Evolutionary conservation across 768 basidiomycete species (phyloP).

Genomic region (Candolleomyces efflorescens): DNA sequence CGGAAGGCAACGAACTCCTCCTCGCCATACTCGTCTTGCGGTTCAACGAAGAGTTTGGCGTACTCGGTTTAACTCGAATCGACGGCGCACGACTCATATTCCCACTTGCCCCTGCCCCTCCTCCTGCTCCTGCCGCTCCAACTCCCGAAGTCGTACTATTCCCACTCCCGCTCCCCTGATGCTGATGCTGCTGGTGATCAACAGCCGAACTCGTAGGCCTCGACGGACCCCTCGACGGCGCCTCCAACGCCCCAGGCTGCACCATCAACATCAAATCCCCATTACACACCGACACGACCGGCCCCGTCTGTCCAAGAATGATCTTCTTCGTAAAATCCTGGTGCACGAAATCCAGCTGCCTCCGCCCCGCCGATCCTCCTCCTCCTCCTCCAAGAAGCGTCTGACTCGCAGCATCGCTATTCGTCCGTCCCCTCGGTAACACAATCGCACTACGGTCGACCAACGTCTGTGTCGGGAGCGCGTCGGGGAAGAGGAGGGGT

Average conservation of each 20-base stretch:
- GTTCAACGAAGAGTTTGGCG: constrained; percentile 63
- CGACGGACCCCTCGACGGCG: constrained; percentile 59
- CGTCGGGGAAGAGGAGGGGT: constrained; percentile 74
- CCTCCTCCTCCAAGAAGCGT: no score
- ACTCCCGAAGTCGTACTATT: no score
- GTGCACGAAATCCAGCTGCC: constrained; percentile 17
- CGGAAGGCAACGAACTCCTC: constrained; percentile 74
- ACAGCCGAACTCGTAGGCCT: constrained; percentile 65
- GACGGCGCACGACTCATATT: constrained; percentile 59
- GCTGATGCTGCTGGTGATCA: constrained; percentile 26
- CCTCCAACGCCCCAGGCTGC: constrained; percentile 49
- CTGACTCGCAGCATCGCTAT: no score
- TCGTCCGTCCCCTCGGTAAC: no score
- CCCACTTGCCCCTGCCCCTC: constrained; percentile 22
- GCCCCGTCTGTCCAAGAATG: constrained; percentile 53
- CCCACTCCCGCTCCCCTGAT: no score
- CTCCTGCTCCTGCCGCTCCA: not conserved
- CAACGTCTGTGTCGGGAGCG: constrained; percentile 61
- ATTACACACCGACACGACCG: constrained; percentile 67
- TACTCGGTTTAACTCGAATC: constrained; percentile 71
- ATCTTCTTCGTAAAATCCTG: constrained; percentile 29
- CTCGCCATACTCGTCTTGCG: constrained; percentile 75
- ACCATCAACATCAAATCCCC: constrained; percentile 73
- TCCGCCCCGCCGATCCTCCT: no score
- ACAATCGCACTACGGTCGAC: constrained; percentile 45